Evolutionary conservation across 2,329 filamentous ascomycete genomes (phyloP), one percentile per base, ranked within the genome.

Genomic region (Incumbomyces lentus): DNA sequence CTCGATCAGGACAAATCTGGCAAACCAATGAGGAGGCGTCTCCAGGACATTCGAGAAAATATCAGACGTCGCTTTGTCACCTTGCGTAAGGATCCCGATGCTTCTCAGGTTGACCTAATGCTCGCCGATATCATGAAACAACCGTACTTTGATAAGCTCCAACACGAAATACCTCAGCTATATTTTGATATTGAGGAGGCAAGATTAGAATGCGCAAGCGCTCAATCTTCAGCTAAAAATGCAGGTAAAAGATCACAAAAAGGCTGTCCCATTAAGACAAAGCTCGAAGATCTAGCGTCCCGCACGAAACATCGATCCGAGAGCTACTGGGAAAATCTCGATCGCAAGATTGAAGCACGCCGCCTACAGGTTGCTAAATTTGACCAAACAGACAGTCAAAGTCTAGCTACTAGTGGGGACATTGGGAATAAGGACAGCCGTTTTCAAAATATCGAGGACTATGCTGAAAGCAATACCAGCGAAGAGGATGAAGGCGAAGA

Each of bases 401-500:
- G 4, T 26, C 22, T 26, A 26, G 22, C 8, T 8, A 8, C 8
- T 26, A 8, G 22, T 4, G 8, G 8, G 22, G 22, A 8, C 22
- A 26, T 5, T 8, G 37, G 45, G 14, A 19, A 16, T 7, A 36
- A 49, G 3, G 10, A 38, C 17, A 41, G 30, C 19, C 38, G 34
- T 30, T 46, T 43, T 26, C 47, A 31, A 29, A 36, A 18, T 29
- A 17, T 35, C 13, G 35, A 40, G 12, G 44, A 47, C 3, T 49
- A 54, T 26, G 12, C 39, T 19, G 6, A n/a, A 31, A 41, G 39
- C 22, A 16, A 31, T 33, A 43, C 31, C 8, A 54, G 52, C 22
- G 52, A 54, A 45, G 50, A 54, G 40, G 48, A 54, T 10, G 48
- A 49, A 13, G 52, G 52, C 14, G 52, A 42, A 2, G 45, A 54